These are phyloP conservation scores for Trichaptum fuscoviolaceum DNA, from an alignment of 768 basidiomycete genomes.

Conservation along the genomic window DNA sequence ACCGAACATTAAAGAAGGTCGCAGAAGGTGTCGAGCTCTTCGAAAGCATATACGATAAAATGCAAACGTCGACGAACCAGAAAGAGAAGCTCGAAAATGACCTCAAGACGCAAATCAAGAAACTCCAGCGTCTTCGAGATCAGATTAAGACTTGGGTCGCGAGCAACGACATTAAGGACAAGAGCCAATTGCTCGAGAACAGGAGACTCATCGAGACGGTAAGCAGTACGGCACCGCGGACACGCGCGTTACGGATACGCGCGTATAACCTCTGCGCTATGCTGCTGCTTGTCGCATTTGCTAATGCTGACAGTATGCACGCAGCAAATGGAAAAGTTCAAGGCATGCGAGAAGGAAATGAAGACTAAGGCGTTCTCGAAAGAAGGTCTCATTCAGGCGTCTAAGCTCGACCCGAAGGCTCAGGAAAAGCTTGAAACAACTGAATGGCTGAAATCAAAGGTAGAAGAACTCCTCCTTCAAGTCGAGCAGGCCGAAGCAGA, in stretches of 20 bases:
- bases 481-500: slow-evolving; percentile 95
- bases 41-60: slow-evolving; percentile 96
- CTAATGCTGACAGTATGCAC: slow-evolving; percentile 20
- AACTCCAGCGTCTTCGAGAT: slow-evolving; percentile 76
- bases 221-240: slow-evolving; percentile 28
- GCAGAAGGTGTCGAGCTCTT: slow-evolving; percentile 92
- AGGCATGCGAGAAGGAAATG: slow-evolving; percentile 99
- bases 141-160: slow-evolving; percentile 96
- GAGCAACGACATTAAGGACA: slow-evolving; percentile 99
- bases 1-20: slow-evolving; percentile 97
- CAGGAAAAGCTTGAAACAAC: slow-evolving; percentile 92
- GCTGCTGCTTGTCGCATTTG: slow-evolving; percentile 16
- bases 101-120: slow-evolving; percentile 98
- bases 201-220: slow-evolving; percentile 96
- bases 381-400: slow-evolving; percentile 91
- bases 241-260: slow-evolving; percentile 5
- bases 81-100: slow-evolving; percentile 97
- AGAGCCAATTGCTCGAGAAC: slow-evolving; percentile 86
- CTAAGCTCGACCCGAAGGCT: slow-evolving; percentile 93
- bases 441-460: slow-evolving; percentile 80
- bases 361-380: slow-evolving; percentile 99
- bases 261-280: not conserved
- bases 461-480: slow-evolving; percentile 90
- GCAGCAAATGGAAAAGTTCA: slow-evolving; percentile 99
- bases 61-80: slow-evolving; percentile 92